Conservation (phyloP, 1,284 basidiomycete species). For the Fomitopsis palustris region DNA sequence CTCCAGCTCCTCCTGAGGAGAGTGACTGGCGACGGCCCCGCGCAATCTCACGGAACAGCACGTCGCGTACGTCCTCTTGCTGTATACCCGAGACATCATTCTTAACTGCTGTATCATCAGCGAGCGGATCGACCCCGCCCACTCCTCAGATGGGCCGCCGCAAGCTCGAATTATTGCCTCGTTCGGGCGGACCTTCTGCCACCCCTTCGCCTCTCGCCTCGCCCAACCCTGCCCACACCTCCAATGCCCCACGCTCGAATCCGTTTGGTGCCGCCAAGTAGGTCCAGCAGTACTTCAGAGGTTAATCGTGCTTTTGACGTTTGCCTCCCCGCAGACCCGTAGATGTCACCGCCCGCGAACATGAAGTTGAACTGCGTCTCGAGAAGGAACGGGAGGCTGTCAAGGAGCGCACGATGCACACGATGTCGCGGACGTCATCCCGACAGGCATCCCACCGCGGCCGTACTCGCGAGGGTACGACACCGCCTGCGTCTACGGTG, state of each 20-base stretch:
- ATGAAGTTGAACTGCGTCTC: constrained; percentile 66
- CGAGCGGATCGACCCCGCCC: constrained; percentile 70
- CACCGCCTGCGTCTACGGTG: constrained; percentile 35
- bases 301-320: background rate
- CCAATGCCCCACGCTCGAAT: constrained; percentile 47
- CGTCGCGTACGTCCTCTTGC: constrained; percentile 55
- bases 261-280: constrained; percentile 89
- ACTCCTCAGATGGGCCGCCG: constrained; percentile 75
- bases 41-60: constrained; percentile 42
- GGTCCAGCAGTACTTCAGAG: constrained; percentile 15
- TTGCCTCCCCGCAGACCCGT: constrained; percentile 59
- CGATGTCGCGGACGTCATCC: constrained; percentile 72
- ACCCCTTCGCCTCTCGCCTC: constrained; percentile 71
- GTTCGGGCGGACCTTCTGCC: constrained; percentile 59
- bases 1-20: constrained; percentile 36
- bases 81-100: no score
- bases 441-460: constrained; percentile 56
- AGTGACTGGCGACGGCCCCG: constrained; percentile 57
- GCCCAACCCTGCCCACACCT: constrained; percentile 56
- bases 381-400: constrained; percentile 58
- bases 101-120: constrained; percentile 40
- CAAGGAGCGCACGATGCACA: constrained; percentile 47
- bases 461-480: constrained; percentile 18
- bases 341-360: constrained; percentile 77
- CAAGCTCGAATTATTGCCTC: constrained; percentile 82